Base-by-base conservation (phyloP, 2,329 filamentous ascomycete species). In the Arthrocladium fulminans region DNA sequence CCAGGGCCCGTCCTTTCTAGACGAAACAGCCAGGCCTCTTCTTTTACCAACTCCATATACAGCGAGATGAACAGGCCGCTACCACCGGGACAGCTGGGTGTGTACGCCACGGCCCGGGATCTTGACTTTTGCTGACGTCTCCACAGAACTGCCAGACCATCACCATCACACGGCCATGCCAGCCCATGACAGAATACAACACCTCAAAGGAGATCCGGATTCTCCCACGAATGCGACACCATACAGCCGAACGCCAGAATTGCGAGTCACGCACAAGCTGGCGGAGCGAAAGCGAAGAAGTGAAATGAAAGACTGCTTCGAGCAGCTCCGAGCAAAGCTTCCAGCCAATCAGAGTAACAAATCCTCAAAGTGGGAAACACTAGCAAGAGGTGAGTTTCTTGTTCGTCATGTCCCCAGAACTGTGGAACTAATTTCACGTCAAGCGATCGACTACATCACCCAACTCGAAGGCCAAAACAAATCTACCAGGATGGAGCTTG, bases 41-140 rank as follows among this genome's bases (percentile, higher is more conserved):
- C 23, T 17, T 60, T 73, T 47, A 61, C 63, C 15, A 73, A 68
- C 51, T 73, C 71, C 54, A 59, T 72, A 15, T 68, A 70, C 51
- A 72, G 70, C 0, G 77, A 78, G 1, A 69, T 73, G 58, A 88
- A 84, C 38, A 62, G 64, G 9, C 65, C 68, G 12, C 59, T 73
- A 45, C 70, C 71, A 24, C 66, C 63, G 23, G 71, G 70, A 29
- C 71, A 73, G 54, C 70, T 72, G 52, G 70, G 71, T 73, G 63
- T 54, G 64, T 27, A 15, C 29, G n/a, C 19, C 19, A n/a, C 17
- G 19, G 7, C 8, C 20, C 24, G 13, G 7, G 13, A 24, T 34
- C 20, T 12, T 12, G 19, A 19, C 22, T 9, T 6, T 6, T 12
- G 15, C 15, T 39, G 20, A 47, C 20, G 7, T 24, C 17, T 27